A percentile compares a stretch with the other conserved stretches of the same genome.
phyloP scores from a whole-genome alignment of 1,139 yeast species.

The Saccharomyces hybrid region DNA sequence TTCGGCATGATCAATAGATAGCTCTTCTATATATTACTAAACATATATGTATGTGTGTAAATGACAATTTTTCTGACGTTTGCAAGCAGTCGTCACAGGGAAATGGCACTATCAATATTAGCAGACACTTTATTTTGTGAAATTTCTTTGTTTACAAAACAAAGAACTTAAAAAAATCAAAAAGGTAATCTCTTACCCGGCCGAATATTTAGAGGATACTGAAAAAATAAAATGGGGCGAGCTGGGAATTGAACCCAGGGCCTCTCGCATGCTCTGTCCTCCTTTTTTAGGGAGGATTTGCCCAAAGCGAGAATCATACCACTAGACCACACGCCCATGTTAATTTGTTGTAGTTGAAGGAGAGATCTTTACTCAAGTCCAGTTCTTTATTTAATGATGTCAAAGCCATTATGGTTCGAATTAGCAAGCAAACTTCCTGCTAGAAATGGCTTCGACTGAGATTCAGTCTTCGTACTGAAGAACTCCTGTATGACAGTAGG shows the following conservation, averaged over 20 bases:
- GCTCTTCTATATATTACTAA: background rate
- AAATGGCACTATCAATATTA: background rate
- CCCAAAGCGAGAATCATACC: slow-evolving; percentile 9
- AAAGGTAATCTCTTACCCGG: background rate
- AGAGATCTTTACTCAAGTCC: too few species aligned
- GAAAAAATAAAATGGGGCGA: slow-evolving; percentile 19
- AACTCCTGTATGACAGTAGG: too few species aligned
- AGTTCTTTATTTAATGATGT: too few species aligned
- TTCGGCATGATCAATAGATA: background rate
- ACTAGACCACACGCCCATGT: slow-evolving; percentile 8
- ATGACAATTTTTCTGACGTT: background rate
- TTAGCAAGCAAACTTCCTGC: background rate
- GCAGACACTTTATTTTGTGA: background rate
- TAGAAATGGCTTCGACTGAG: too few species aligned
- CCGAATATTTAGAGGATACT: background rate
- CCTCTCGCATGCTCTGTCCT: slow-evolving; percentile 2
- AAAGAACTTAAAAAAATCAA: background rate
- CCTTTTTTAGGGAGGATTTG: background rate
- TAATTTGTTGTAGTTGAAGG: background rate
- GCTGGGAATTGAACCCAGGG: slow-evolving; percentile 24
- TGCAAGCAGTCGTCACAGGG: background rate
- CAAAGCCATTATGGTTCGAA: background rate
- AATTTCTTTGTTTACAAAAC: slow-evolving; percentile 1
- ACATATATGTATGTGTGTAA: background rate
- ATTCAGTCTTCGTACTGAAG: too few species aligned